Percentiles rank a stretch among this genome's conserved stretches.
phyloP scores from a whole-genome alignment of 1,284 basidiomycete genomes.

The Malassezia pachydermatis region DNA sequence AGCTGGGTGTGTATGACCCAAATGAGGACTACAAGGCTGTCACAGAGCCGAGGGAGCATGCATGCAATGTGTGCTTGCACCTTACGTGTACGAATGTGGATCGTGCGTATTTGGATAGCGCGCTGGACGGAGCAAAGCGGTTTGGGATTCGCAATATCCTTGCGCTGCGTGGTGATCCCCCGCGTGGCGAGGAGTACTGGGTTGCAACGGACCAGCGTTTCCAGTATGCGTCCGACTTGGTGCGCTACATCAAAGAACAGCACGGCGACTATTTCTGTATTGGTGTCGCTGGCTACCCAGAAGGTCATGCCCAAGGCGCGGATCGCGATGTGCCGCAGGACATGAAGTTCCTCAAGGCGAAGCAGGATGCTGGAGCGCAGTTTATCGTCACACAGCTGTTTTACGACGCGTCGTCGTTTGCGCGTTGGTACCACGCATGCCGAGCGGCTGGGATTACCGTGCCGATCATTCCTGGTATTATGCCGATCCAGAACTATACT shows the following conservation, averaged over 20 bases:
- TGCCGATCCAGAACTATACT: slow-evolving; percentile 94
- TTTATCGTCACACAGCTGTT: slow-evolving; percentile 96
- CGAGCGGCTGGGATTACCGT: slow-evolving; percentile 63
- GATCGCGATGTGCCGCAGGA: slow-evolving; percentile 56
- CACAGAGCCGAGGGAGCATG: slow-evolving; percentile 56
- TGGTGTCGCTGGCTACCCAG: slow-evolving; percentile 87
- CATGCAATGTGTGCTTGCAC: slow-evolving; percentile 82
- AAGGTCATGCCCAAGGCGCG: slow-evolving; percentile 58
- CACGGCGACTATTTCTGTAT: slow-evolving; percentile 80
- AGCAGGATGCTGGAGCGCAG: slow-evolving; percentile 87
- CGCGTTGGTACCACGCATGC: slow-evolving; percentile 29
- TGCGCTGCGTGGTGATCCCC: slow-evolving; percentile 76
- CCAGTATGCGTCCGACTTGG: slow-evolving; percentile 76
- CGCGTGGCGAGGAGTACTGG: slow-evolving; percentile 85
- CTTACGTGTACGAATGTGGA: slow-evolving; percentile 93
- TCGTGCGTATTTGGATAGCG: slow-evolving; percentile 62
- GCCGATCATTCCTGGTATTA: slow-evolving; percentile 87
- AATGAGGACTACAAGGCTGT: slow-evolving; percentile 15
- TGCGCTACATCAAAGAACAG: slow-evolving; percentile 77
- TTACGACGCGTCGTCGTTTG: slow-evolving; percentile 66
- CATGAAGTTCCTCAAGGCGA: slow-evolving; percentile 67
- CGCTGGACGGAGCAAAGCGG: slow-evolving; percentile 68
- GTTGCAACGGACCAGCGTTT: slow-evolving; percentile 75
- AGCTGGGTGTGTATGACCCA: slow-evolving; percentile 32
- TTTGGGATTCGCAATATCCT: slow-evolving; percentile 81